These are phyloP conservation scores for Wickerhamomyces chambardii DNA, from an alignment of 805 yeast genomes.

Conservation along the genomic window DNA sequence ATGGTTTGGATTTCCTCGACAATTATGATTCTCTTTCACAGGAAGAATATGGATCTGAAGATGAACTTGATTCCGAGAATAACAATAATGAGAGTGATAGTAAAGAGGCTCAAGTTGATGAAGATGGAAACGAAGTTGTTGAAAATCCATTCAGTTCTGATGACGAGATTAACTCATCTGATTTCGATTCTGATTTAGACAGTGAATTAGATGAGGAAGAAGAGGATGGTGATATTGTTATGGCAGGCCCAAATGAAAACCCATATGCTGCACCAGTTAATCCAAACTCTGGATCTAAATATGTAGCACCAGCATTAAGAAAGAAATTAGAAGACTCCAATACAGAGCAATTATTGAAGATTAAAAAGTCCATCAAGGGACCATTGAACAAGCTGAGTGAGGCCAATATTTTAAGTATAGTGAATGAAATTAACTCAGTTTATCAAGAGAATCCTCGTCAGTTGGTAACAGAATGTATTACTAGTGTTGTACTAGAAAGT, in stretches of 20 bases:
- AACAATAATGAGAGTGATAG: constrained; percentile 14
- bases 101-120: constrained; percentile 15
- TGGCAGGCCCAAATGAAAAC: constrained; percentile 44
- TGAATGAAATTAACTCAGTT: constrained; percentile 55
- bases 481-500: constrained; percentile 55
- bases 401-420: constrained; percentile 65
- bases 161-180: constrained; percentile 31
- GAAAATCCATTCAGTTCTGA: constrained; percentile 28
- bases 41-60: constrained; percentile 22
- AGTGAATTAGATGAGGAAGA: constrained; percentile 24
- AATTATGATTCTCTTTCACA: constrained; percentile 21
- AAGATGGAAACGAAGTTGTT: constrained; percentile 15
- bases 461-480: constrained; percentile 62
- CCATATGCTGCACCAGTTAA: constrained; percentile 63
- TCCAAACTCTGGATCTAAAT: constrained; percentile 29
- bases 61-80: constrained; percentile 10
- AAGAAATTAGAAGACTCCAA: constrained; percentile 32
- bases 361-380: constrained; percentile 67
- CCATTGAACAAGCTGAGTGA: constrained; percentile 86
- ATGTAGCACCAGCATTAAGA: constrained; percentile 86
- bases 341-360: constrained; percentile 35
- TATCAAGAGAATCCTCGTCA: constrained; percentile 69
- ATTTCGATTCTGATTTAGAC: constrained; percentile 33
- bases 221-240: constrained; percentile 18
- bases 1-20: constrained; percentile 44